These are phyloP conservation scores for Penicillium corylophilum DNA, from an alignment of 2,329 filamentous ascomycete species.

Conservation along the genomic window DNA sequence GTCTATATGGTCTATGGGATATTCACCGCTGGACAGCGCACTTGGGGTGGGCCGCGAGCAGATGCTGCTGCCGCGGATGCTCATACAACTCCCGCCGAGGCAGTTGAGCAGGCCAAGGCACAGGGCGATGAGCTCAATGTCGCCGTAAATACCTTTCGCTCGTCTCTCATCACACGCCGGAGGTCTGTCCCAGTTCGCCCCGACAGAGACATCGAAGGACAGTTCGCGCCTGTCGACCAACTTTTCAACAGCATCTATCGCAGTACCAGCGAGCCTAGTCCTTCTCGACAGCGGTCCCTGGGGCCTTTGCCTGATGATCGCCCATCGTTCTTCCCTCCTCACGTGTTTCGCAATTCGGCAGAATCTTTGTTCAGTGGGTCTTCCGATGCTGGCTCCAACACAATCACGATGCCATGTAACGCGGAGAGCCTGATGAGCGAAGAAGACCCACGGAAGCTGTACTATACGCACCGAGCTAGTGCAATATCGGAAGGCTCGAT, in stretches of 20 bases:
- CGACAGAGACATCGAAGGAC: constrained; percentile 71
- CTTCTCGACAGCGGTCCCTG: constrained; percentile 53
- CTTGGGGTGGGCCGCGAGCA: constrained; percentile 90
- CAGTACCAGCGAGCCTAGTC: constrained; percentile 66
- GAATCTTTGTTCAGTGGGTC: constrained; percentile 60
- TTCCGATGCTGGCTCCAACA: constrained; percentile 56
- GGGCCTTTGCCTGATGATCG: constrained; percentile 45
- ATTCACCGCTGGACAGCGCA: constrained; percentile 88
- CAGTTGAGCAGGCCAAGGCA: constrained; percentile 76
- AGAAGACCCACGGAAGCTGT: constrained; percentile 73
- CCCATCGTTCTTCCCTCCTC: constrained; percentile 52
- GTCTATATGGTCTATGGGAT: constrained; percentile 97
- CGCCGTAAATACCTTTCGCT: constrained; percentile 77
- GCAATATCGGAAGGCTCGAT: constrained; percentile 17
- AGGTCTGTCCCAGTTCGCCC: constrained; percentile 66
- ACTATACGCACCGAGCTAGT: constrained; percentile 59
- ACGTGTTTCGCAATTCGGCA: constrained; percentile 57
- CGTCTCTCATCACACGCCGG: constrained; percentile 38
- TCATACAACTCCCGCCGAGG: constrained; percentile 74
- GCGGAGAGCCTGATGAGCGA: constrained; percentile 76
- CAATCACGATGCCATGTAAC: constrained; percentile 64
- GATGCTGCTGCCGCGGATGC: constrained; percentile 80
- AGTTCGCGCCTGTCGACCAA: constrained; percentile 70
- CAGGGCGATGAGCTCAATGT: constrained; percentile 87
- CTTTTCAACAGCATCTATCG: constrained; percentile 68